A percentile compares a stretch with the other conserved stretches of the same genome.
Evolutionary conservation across 139 green algal genomes (phyloP).

Genomic region (Astrephomene gubernaculifera): DNA sequence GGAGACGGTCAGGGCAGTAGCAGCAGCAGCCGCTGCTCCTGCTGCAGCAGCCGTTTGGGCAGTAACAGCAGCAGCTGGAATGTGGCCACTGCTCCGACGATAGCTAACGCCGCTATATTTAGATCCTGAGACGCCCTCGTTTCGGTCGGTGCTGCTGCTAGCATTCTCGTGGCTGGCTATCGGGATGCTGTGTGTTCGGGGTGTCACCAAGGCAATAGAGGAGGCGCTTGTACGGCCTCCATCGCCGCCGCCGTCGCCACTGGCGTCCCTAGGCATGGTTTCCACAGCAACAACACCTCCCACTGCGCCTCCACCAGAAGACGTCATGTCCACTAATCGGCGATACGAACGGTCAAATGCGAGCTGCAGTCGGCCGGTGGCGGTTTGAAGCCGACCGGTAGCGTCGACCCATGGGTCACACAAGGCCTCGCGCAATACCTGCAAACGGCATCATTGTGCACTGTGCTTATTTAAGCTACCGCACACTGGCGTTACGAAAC

Average conservation of each 20-base stretch:
- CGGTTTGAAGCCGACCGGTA: neutral
- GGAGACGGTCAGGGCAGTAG: too few relatives aligned
- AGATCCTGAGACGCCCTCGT: too few relatives aligned
- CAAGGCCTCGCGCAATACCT: constrained; percentile 25
- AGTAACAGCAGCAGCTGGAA: too few relatives aligned
- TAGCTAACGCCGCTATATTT: too few relatives aligned
- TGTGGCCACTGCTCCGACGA: too few relatives aligned
- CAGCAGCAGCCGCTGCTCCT: too few relatives aligned
- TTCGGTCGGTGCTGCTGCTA: neutral
- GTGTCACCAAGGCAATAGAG: neutral
- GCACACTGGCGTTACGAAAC: too few relatives aligned
- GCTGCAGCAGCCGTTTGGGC: too few relatives aligned
- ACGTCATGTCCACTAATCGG: neutral
- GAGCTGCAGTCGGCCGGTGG: neutral
- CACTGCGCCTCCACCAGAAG: neutral
- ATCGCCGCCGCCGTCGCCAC: neutral
- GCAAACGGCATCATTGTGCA: neutral
- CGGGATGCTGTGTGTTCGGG: neutral
- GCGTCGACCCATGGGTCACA: constrained; percentile 30
- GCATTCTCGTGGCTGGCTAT: neutral
- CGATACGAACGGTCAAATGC: neutral
- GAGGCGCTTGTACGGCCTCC: neutral
- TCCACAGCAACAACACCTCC: neutral
- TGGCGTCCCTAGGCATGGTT: neutral
- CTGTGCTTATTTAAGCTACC: neutral